Evolutionary conservation across 768 basidiomycete species (phyloP).

Genomic region (Leccinum fibrillosum): DNA sequence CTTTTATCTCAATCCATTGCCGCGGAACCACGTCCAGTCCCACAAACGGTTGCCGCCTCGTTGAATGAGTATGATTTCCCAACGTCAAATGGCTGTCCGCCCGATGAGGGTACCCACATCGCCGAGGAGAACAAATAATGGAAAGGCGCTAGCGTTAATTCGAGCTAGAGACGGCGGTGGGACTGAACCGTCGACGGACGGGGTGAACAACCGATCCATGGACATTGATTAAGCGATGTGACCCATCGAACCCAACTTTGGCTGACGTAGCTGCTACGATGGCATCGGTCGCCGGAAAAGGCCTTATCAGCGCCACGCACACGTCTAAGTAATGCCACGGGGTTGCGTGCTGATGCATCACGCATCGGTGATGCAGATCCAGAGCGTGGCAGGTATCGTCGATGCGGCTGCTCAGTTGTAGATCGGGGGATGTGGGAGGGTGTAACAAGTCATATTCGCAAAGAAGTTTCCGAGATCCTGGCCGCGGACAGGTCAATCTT

Average conservation of each 20-base stretch:
- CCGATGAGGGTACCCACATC: neutral
- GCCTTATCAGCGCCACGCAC: neutral
- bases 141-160: neutral
- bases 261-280: neutral
- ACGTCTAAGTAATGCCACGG: neutral
- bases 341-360: neutral
- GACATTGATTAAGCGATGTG: neutral
- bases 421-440: conserved; percentile 1
- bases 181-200: neutral
- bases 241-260: neutral
- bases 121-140: neutral
- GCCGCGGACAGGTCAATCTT: neutral
- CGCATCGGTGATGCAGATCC: conserved; percentile 1
- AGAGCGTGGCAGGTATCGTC: neutral
- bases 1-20: neutral
- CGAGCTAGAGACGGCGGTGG: neutral
- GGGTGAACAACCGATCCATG: neutral
- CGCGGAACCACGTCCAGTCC: neutral
- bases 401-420: neutral
- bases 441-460: neutral
- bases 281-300: neutral
- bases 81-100: neutral
- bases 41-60: neutral
- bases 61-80: neutral
- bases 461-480: neutral